Evolutionary conservation across 768 basidiomycete species (phyloP), one percentile per base, ranked within the genome.

Genomic region (Lentinula lateritia): DNA sequence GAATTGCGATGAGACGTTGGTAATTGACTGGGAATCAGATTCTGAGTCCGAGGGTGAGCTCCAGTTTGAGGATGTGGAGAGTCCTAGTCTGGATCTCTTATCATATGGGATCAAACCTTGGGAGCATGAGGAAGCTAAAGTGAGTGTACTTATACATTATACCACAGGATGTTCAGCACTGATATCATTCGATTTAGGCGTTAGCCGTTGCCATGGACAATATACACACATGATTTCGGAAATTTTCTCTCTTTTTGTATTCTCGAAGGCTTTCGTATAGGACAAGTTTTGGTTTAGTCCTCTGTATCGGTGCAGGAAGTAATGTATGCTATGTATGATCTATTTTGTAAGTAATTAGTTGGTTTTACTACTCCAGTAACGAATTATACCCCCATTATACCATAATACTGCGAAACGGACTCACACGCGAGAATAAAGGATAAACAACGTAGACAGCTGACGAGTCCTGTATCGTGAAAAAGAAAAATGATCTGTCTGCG

Each of bases 51-150:
- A 52, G 1, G 48, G 23, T 35, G 58, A 48, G 28, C n/a, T 59
- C 8, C 13, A 67, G 67, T 35, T 63, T 70, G 56, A 63, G 69
- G 50, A 59, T 58, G 62, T 42, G 20, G 58, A 74, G 74, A 42
- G 60, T 43, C 13, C 74, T 72, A 5, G 75, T 76, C 61, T 71
- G 1, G 78, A 78, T 55, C 68, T 78, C 12, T 6, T 74, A 13
- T 68, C 58, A 34, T 72, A 78, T 2, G 78, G 76, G 0, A 73
- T 79, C 5, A 80, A 74, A 56, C 77, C 79, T 6, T 79, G 78
- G 76, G 78, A 80, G 28, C 32, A 43, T 15, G 76, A 77, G 5
- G 73, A 79, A 64, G 75, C 76, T 52, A 62, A 67, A 62, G 79
- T 80, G 62, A 28, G 77, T 68, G 16, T 2, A 5, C 3, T 28